Base-by-base conservation (phyloP, 2,329 filamentous ascomycete genomes). In the Aureobasidium sp. region DNA sequence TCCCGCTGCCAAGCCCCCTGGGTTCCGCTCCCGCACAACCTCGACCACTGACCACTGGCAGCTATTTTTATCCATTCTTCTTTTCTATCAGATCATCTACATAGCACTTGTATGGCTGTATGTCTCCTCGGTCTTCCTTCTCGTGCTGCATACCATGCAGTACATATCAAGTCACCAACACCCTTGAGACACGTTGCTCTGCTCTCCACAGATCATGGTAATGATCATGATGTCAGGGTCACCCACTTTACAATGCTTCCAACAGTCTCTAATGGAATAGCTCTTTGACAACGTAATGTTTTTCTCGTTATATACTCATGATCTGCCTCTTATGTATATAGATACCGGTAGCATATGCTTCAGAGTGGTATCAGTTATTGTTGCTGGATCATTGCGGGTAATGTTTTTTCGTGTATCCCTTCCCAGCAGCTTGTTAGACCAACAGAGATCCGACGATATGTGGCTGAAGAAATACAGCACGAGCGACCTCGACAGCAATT, bases 11-110 rank as follows among this genome's bases (percentile, higher is more conserved):
- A 60, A 60, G 54, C 42, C 40, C 14, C 42, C n/a, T 17, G 49
- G 49, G 9, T 33, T 8, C 22, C 17, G 39, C 33, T 15, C 27
- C 27, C 11, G 14, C 47, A 33, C 15, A 4, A n/a, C 15, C 45
- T 27, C 22, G 15, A 24, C 35, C 37, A 39, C 12, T 15, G 37
- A 29, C 24, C 3, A 45, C 15, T 57, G 53, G 53, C 53, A 57
- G 53, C 53, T 58, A 58, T 58, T 58, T 48, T 58, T 48, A 58
- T 48, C 54, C 6, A n/a, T 8, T 4, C 35, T 24, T 33, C 9
- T 45, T 45, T 5, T 45, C 27, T 45, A 57, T 45, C 53, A 57
- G 53, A 57, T 57, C 40, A 22, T 45, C 53, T 45, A 24, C 24
- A 33, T 56, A 22, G 24, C 12, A 29, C 15, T 12, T 40, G 22